Conservation (phyloP, 129 eudicot species). For the Flaveria bidentis region DNA sequence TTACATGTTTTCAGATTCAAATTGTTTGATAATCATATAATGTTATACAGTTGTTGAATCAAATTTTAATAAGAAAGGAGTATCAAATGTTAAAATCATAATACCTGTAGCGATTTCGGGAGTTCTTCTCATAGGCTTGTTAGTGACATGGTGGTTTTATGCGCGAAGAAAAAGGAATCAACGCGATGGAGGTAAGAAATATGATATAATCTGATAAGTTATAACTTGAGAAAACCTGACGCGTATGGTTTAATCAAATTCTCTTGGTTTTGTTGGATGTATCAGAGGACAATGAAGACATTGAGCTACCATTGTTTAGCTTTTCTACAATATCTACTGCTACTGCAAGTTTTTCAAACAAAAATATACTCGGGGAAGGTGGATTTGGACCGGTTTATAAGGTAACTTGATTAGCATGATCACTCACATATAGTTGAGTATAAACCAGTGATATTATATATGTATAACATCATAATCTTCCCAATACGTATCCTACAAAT, state of each 20-base stretch:
- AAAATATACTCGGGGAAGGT: constrained; percentile 33
- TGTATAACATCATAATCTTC: neutral
- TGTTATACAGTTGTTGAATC: constrained; percentile 9
- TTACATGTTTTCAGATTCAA: neutral
- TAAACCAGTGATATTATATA: constrained; percentile 3
- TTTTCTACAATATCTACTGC: constrained; percentile 27
- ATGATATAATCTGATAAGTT: neutral
- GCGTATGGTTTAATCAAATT: neutral
- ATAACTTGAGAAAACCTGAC: neutral
- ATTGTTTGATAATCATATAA: neutral
- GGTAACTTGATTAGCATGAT: constrained; percentile 8
- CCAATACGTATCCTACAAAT: too few relatives aligned
- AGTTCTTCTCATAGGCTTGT: constrained; percentile 34
- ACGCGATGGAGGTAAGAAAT: constrained; percentile 16
- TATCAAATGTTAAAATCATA: constrained; percentile 15
- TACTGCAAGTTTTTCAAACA: constrained; percentile 22
- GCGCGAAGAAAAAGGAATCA: constrained; percentile 25
- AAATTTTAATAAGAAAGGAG: constrained; percentile 22
- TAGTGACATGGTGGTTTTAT: constrained; percentile 17
- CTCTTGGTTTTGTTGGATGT: neutral
- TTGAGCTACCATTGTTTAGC: constrained; percentile 25
- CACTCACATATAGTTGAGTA: neutral
- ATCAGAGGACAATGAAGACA: constrained; percentile 1
- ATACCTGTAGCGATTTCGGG: constrained; percentile 10
- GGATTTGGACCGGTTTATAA: constrained; percentile 41